A percentile compares a stretch with the other conserved stretches of the same genome.
These are phyloP conservation scores for Platanthera zijinensis DNA, from an alignment of 106 monocot species.

Conservation along the genomic window DNA sequence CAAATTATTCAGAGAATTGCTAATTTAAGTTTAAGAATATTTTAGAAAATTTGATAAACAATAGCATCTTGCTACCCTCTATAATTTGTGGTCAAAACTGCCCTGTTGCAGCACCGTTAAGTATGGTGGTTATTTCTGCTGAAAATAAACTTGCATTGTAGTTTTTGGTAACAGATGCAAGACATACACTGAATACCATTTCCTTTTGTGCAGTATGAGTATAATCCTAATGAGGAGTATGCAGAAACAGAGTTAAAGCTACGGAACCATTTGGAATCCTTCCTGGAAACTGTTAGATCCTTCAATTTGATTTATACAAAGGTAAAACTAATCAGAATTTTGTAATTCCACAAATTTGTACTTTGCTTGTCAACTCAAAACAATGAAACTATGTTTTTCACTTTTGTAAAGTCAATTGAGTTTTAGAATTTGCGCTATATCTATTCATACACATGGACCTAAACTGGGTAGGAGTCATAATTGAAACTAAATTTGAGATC, in stretches of 20 bases:
- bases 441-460: too few relatives aligned
- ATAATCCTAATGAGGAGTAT: conserved; percentile 98
- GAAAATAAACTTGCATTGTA: conserved; percentile 1
- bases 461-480: too few relatives aligned
- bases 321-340: conserved; percentile 23
- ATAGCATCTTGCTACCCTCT: too few relatives aligned
- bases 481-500: too few relatives aligned
- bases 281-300: conserved; percentile 83
- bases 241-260: conserved; percentile 65
- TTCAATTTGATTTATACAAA: conserved; percentile 90
- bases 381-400: too few relatives aligned
- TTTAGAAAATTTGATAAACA: too few relatives aligned
- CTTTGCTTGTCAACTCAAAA: neutral
- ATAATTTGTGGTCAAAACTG: neutral
- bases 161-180: neutral
- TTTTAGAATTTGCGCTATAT: too few relatives aligned
- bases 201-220: conserved; percentile 48
- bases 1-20: too few relatives aligned
- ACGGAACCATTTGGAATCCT: conserved; percentile 68
- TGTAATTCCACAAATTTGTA: neutral
- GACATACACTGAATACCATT: neutral
- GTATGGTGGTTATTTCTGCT: neutral
- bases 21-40: too few relatives aligned
- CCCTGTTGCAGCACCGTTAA: neutral
- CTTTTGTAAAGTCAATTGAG: too few relatives aligned